A percentile compares a stretch with the other conserved stretches of the same genome.
These are phyloP conservation scores for Biscutella laevigata DNA, from an alignment of 441 rosid species.

Conservation along the genomic window DNA sequence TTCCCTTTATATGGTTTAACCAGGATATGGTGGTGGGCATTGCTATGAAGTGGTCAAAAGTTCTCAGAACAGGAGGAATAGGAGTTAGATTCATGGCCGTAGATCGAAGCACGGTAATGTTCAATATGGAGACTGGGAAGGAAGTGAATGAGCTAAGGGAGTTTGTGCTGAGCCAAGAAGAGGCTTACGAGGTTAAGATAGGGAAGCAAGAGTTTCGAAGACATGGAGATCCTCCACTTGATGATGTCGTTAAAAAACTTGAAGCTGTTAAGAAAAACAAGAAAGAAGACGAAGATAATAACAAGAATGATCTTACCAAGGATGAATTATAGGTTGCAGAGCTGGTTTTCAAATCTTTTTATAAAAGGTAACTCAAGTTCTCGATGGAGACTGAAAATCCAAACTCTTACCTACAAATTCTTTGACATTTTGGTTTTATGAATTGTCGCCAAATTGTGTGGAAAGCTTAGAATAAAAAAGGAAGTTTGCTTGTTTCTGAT, in stretches of 20 bases:
- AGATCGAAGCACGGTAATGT: constrained; percentile 74
- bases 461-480: background rate
- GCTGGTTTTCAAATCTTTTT: no score
- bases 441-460: background rate
- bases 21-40: constrained; percentile 57
- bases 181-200: constrained; percentile 77
- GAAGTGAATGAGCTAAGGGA: constrained; percentile 64
- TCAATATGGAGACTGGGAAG: constrained; percentile 55
- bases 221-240: constrained; percentile 81
- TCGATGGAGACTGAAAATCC: background rate
- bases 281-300: no score
- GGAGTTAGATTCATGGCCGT: constrained; percentile 61
- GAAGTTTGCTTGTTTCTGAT: background rate
- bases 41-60: constrained; percentile 66
- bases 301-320: constrained; percentile 23
- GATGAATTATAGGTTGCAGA: constrained; percentile 46
- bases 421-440: background rate
- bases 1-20: background rate
- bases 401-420: background rate
- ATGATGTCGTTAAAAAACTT: constrained; percentile 41
- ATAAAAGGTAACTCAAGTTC: background rate
- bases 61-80: constrained; percentile 62
- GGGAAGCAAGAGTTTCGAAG: constrained; percentile 64
- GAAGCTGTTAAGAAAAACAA: constrained; percentile 25
- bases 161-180: constrained; percentile 58